These are phyloP conservation scores for Ophiostoma montium DNA, from an alignment of 2,329 filamentous ascomycete genomes.

Conservation along the genomic window DNA sequence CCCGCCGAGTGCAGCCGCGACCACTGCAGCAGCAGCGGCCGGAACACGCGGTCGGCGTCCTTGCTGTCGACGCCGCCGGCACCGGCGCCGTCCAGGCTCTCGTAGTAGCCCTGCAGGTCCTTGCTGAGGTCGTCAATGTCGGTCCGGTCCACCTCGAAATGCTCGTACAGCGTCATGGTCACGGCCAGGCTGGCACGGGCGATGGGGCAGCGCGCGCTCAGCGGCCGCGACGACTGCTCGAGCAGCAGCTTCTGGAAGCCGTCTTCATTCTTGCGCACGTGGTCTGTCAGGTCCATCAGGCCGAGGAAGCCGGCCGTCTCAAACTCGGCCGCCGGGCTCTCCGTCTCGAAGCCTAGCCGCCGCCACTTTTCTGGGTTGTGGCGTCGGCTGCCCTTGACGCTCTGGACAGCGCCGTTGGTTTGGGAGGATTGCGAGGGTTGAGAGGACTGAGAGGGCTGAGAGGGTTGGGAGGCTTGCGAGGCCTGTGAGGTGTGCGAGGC, in stretches of 20 bases:
- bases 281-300: slow-evolving; percentile 96
- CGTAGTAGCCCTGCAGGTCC: slow-evolving; percentile 45
- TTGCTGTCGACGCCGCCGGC: slow-evolving; percentile 23
- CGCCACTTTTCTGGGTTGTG: slow-evolving; percentile 91
- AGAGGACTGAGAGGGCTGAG: too few relatives aligned
- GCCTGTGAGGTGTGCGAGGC: too few relatives aligned
- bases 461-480: too few relatives aligned
- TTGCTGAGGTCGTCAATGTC: slow-evolving; percentile 61
- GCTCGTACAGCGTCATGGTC: slow-evolving; percentile 80
- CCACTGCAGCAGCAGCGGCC: slow-evolving; percentile 83
- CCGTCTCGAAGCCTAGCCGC: slow-evolving; percentile 77
- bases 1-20: slow-evolving; percentile 75
- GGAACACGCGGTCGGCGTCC: slow-evolving; percentile 75
- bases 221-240: slow-evolving; percentile 66
- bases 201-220: slow-evolving; percentile 67
- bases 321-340: slow-evolving; percentile 78
- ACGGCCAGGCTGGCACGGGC: slow-evolving; percentile 76
- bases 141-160: slow-evolving; percentile 83
- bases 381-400: slow-evolving; percentile 48
- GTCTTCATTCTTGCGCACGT: slow-evolving; percentile 82
- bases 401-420: slow-evolving; percentile 15
- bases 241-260: slow-evolving; percentile 82
- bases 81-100: slow-evolving; percentile 46
- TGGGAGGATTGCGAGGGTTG: too few relatives aligned
- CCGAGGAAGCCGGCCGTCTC: slow-evolving; percentile 75